Base-by-base conservation (phyloP, 257 asterid species). In the Nicotiana obtusifolia region DNA sequence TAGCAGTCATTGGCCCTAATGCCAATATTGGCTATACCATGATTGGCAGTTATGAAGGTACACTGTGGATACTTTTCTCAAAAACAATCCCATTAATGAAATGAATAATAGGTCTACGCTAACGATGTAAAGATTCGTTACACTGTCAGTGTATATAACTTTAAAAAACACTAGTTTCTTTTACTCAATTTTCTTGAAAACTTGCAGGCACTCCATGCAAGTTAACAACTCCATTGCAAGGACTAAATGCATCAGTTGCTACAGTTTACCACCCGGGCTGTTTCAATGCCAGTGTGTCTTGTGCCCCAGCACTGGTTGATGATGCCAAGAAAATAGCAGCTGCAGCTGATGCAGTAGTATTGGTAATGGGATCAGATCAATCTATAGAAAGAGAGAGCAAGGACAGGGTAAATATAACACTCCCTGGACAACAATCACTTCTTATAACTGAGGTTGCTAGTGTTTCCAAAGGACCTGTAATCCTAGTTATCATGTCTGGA, bases 1-100 rank as follows among this genome's bases (percentile, higher is more conserved):
- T 94, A 53, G 97, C 97, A 0, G 93, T 96, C 0, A 96, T 96
- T 41, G 99, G 98, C 62, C 99, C 99, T 9, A 96, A 94, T 82
- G 98, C 94, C 41, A 81, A 88, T 73, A 92, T 59, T 3, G 86
- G 92, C 5, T 81, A 87, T 59, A 89, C 97, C 80, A 94, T 96
- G 98, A 31, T 94, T 35, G 98, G 95, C 79, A 94, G 88, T 82
- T 95, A 95, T 65, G 97, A 89, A 88, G 97, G 95, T 91, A 86
- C 0, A 41, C 24, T 65, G n/a, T 75, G 35, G 47, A 6, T 33
- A 3, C 76, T 57, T 68, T 71, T 35, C 19, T 61, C 59, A 16
- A 41, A 26, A 17, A 64, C 56, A 80, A 57, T 57, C 7, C 62
- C 8, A 17, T 19, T 0, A 19, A 57, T 17, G 24, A 19, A 57